phyloP scores from a whole-genome alignment of 2,329 filamentous ascomycete species.

The Ceratocystis eucalypticola region DNA sequence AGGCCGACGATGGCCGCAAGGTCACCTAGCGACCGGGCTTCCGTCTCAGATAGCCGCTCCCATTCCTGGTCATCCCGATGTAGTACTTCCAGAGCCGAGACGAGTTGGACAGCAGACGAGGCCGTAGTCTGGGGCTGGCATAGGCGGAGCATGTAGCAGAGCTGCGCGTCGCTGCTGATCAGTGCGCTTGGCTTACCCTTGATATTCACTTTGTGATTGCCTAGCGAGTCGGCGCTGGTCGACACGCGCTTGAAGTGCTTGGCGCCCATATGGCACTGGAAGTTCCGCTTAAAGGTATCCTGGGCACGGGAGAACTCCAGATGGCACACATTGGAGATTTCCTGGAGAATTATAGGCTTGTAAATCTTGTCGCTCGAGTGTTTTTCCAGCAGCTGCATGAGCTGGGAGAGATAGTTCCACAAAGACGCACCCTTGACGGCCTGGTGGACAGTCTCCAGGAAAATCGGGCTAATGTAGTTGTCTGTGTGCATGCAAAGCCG shows the following conservation, averaged over 20 bases:
- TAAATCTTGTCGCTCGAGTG: slow-evolving; percentile 24
- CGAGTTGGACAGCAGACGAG: slow-evolving; percentile 33
- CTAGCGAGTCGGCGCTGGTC: slow-evolving; percentile 26
- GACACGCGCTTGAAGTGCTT: slow-evolving; percentile 33
- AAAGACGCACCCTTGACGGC: slow-evolving; percentile 27
- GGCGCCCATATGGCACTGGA: slow-evolving; percentile 27
- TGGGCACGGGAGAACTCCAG: slow-evolving; percentile 32
- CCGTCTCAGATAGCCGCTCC: slow-evolving; percentile 26
- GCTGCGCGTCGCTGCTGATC: slow-evolving; percentile 28
- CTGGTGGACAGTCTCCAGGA: slow-evolving; percentile 32
- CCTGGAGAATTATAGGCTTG: slow-evolving; percentile 30
- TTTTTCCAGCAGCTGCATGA: slow-evolving; percentile 27
- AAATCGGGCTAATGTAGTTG: slow-evolving; percentile 29
- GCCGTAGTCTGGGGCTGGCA: slow-evolving; percentile 29
- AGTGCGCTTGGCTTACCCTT: slow-evolving; percentile 32
- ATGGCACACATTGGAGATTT: slow-evolving; percentile 34
- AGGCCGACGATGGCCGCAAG: slow-evolving; percentile 30
- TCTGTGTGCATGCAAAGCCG: slow-evolving; percentile 28
- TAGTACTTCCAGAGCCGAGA: slow-evolving; percentile 30
- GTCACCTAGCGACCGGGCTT: slow-evolving; percentile 27
- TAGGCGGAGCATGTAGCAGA: slow-evolving; percentile 32
- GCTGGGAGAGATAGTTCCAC: slow-evolving; percentile 30
- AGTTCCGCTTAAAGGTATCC: slow-evolving; percentile 29
- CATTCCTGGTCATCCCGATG: slow-evolving; percentile 27
- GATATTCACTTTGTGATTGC: slow-evolving; percentile 28